These are phyloP conservation scores for Uronychia setigera DNA, from an alignment of 73 alveolate genomes.

Conservation along the genomic window DNA sequence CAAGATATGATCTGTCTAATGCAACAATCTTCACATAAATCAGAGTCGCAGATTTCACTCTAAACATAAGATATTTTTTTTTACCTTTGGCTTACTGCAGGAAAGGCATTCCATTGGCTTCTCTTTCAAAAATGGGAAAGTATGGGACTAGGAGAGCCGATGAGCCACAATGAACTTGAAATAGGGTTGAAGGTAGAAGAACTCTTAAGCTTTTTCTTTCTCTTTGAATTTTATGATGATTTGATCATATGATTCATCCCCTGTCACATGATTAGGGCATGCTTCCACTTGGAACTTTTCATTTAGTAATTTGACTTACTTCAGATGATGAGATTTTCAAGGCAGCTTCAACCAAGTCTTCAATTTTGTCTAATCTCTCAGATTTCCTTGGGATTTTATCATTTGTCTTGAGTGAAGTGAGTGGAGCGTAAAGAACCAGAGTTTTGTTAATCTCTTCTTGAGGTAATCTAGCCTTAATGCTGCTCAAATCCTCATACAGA, in stretches of 20 bases:
- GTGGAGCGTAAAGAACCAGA: neutral
- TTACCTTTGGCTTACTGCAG: neutral
- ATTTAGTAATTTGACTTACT: neutral
- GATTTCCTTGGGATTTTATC: conserved; percentile 6
- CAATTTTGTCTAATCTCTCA: neutral
- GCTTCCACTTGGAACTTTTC: neutral
- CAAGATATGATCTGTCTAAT: neutral
- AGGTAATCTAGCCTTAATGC: neutral
- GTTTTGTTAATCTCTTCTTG: neutral
- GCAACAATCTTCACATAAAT: neutral
- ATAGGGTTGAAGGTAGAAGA: neutral
- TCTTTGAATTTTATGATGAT: neutral
- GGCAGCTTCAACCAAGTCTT: neutral
- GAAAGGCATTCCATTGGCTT: neutral
- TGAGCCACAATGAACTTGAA: neutral
- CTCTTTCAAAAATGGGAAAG: neutral
- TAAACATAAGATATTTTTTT: too few relatives aligned
- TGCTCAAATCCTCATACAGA: neutral
- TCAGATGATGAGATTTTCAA: neutral
- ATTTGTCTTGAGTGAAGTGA: neutral
- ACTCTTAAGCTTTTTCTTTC: neutral
- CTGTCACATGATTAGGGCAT: neutral
- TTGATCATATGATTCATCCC: neutral
- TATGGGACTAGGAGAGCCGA: neutral
- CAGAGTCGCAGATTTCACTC: neutral